Evolutionary conservation across 2,329 filamentous ascomycete species (phyloP).

Genomic region (Fusarium pilosicola): DNA sequence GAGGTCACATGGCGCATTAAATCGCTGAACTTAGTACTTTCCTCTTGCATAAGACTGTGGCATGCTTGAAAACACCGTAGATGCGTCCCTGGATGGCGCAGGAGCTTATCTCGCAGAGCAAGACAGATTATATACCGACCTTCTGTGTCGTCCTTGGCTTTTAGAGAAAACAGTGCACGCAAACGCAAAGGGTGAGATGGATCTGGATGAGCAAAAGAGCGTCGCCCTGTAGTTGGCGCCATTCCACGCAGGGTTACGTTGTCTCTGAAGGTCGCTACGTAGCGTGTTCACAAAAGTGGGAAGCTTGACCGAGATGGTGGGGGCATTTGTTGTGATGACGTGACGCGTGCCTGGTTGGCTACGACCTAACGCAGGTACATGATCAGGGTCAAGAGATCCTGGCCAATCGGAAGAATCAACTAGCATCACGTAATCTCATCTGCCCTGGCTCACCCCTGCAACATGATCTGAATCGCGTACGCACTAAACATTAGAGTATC

Average conservation of each 20-base stretch:
- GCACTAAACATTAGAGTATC: background rate
- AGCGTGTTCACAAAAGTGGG: no score
- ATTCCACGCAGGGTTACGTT: background rate
- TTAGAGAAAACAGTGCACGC: background rate
- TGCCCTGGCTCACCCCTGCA: background rate
- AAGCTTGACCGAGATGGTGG: background rate
- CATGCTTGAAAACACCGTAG: background rate
- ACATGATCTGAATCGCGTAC: background rate
- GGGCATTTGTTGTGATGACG: background rate
- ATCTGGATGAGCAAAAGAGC: background rate
- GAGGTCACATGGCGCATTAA: background rate
- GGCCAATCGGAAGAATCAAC: accelerated
- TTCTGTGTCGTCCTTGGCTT: background rate
- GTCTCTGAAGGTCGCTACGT: background rate
- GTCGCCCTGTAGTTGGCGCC: background rate
- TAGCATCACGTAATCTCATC: background rate
- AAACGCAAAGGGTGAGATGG: background rate
- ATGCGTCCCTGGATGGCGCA: background rate
- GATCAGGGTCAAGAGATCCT: accelerated
- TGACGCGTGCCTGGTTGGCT: no score
- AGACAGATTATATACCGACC: background rate
- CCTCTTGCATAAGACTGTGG: background rate
- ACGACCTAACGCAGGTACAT: background rate
- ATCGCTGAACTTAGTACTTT: background rate
- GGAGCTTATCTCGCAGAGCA: background rate